Evolutionary conservation across 805 yeast species (phyloP), one percentile per base, ranked within the genome.

Genomic region (Priceomyces medius): DNA sequence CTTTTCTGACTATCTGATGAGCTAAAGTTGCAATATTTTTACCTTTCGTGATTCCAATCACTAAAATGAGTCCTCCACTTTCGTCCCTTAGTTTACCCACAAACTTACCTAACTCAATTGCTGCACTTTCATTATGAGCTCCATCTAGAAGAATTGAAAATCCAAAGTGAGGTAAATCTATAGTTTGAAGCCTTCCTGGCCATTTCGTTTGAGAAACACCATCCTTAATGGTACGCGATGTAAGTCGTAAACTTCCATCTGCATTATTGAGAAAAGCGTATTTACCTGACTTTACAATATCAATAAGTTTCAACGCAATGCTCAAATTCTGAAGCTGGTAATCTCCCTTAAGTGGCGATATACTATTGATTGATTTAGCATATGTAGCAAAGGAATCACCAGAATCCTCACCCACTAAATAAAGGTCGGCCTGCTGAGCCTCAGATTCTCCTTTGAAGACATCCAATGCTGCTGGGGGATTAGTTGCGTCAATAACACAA

Each of bases 111-210:
- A 93, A 66, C 53, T 85, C 88, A n/a, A 64, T 61, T 0, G 97
- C 93, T 0, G 97, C 96, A 45, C 82, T 80, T 4, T 79, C 81
- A 57, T 93, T 93, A 59, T 93, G 98, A 0, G 98, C 97, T 2
- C 98, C 98, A 63, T 91, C 98, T 2, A 93, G 54, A 3, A 93
- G 61, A 0, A 81, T 59, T 52, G 47, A 0, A 43, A 43, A 38
- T 5, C 50, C 52, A 1, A 71, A 38, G 1, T 58, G 49, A 2
- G 59, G 38, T 17, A 58, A 51, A 1, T 38, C 37, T 1, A 63
- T 38, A 1, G 54, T 43, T 53, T 93, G 96, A 39, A 93, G 64
- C 45, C 99, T 67, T 1, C 97, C 98, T 0, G 95, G 95, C 98
- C 98, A 90, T 7, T 50, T 47, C 0, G 89, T 82, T 0, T 49